Conservation (phyloP, 2,329 filamentous ascomycete genomes). For the Phialophora tarda region DNA sequence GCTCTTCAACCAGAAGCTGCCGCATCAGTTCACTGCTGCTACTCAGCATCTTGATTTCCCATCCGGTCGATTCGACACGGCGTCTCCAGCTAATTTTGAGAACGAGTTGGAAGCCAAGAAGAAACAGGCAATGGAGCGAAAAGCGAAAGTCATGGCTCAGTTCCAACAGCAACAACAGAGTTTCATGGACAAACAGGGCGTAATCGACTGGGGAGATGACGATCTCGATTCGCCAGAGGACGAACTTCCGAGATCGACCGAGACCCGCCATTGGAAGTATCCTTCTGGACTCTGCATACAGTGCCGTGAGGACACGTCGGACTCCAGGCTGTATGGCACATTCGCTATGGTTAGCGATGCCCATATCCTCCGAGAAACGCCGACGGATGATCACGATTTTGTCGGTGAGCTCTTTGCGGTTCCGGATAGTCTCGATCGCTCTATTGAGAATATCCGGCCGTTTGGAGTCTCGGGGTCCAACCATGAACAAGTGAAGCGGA, state of each 20-base stretch:
- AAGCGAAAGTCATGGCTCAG: slow-evolving; percentile 94
- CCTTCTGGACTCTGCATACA: slow-evolving; percentile 92
- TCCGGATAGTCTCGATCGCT: slow-evolving; percentile 81
- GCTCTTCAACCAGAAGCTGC: slow-evolving; percentile 82
- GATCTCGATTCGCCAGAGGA: slow-evolving; percentile 70
- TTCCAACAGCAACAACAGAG: slow-evolving; percentile 97
- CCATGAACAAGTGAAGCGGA: slow-evolving; percentile 73
- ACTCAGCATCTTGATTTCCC: slow-evolving; percentile 66
- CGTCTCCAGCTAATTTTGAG: slow-evolving; percentile 73
- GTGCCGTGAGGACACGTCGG: slow-evolving; percentile 94
- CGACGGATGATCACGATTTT: slow-evolving; percentile 79
- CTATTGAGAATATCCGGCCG: slow-evolving; percentile 80
- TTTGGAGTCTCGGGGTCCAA: slow-evolving; percentile 93
- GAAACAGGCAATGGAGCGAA: slow-evolving; percentile 83
- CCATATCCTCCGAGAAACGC: slow-evolving; percentile 82
- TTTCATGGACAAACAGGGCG: slow-evolving; percentile 87
- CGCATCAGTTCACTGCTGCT: slow-evolving; percentile 71
- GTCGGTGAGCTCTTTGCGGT: slow-evolving; percentile 80
- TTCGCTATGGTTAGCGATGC: slow-evolving; percentile 90
- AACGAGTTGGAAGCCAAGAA: slow-evolving; percentile 78
- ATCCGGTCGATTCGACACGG: slow-evolving; percentile 78
- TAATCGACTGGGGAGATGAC: slow-evolving; percentile 85
- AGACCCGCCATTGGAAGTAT: slow-evolving; percentile 84
- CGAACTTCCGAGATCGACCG: slow-evolving; percentile 56
- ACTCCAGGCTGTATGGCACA: slow-evolving; percentile 85